phyloP scores from a whole-genome alignment of 805 yeast species.

The Teunomyces stri region DNA sequence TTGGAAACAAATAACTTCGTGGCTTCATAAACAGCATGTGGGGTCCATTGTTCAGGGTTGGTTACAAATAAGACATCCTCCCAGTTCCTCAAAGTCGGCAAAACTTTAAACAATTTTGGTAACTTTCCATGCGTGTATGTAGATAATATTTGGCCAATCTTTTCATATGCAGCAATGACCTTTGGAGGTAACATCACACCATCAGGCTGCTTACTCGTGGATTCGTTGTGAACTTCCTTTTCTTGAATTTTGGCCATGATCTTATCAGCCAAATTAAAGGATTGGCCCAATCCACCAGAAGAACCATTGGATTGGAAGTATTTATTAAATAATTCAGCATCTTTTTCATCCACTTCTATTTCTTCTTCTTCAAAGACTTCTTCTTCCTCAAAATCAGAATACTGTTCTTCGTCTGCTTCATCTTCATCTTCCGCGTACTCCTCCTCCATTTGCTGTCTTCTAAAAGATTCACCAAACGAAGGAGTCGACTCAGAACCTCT shows the following conservation, averaged over 20 bases:
- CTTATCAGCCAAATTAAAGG: slow-evolving; percentile 83
- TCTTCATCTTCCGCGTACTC: slow-evolving; percentile 40
- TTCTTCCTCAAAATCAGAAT: slow-evolving; percentile 53
- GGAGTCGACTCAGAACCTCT: slow-evolving; percentile 34
- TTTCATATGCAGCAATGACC: slow-evolving; percentile 90
- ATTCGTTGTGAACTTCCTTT: slow-evolving; percentile 44
- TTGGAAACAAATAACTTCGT: slow-evolving; percentile 92
- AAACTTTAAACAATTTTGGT: slow-evolving; percentile 93
- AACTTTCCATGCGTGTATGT: slow-evolving; percentile 94
- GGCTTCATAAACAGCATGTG: slow-evolving; percentile 92
- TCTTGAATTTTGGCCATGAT: slow-evolving; percentile 87
- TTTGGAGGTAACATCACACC: slow-evolving; percentile 91
- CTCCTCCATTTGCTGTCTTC: slow-evolving; percentile 18
- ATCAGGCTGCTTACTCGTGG: slow-evolving; percentile 48
- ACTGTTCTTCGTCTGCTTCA: slow-evolving; percentile 50
- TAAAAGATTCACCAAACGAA: slow-evolving; percentile 21
- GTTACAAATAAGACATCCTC: slow-evolving; percentile 91
- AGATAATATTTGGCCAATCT: slow-evolving; percentile 81
- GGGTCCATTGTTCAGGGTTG: slow-evolving; percentile 91
- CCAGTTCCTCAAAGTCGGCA: slow-evolving; percentile 94
- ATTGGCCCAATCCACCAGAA: slow-evolving; percentile 33
- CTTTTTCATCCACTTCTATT: slow-evolving; percentile 70
- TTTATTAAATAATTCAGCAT: slow-evolving; percentile 78
- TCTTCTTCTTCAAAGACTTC: slow-evolving; percentile 55
- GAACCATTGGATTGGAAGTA: slow-evolving; percentile 51